Evolutionary conservation across 164 flowering plant species (phyloP).

Genomic region (Dillenia suffruticosa): DNA sequence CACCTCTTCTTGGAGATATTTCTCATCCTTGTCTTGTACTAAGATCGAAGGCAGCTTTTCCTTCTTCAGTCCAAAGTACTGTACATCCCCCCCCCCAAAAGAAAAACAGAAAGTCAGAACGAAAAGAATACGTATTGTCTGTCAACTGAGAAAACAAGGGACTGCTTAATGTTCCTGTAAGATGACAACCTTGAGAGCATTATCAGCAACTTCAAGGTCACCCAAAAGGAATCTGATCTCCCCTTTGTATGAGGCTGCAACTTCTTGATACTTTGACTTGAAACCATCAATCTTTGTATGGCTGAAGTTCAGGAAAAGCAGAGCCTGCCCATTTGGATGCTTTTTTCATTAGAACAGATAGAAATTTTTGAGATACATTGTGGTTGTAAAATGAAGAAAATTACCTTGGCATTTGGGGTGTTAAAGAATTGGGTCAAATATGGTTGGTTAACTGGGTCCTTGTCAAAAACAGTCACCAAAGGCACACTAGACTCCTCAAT

Average conservation of each 20-base stretch:
- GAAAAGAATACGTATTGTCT: not conserved
- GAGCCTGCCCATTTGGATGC: slow-evolving; percentile 37
- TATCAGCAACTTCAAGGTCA: slow-evolving; percentile 67
- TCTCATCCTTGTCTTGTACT: slow-evolving; percentile 51
- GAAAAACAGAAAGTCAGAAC: not conserved
- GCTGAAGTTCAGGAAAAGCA: slow-evolving; percentile 69
- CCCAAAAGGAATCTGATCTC: slow-evolving; percentile 71
- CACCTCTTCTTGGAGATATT: slow-evolving; percentile 58
- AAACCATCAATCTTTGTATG: slow-evolving; percentile 43
- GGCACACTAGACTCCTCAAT: slow-evolving; percentile 69
- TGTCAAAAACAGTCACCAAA: slow-evolving; percentile 51
- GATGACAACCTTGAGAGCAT: slow-evolving; percentile 63
- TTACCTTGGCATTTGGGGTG: slow-evolving; percentile 65
- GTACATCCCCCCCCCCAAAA: too few relatives aligned
- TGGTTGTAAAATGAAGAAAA: too few relatives aligned
- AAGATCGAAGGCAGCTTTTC: slow-evolving; percentile 76
- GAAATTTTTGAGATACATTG: too few relatives aligned
- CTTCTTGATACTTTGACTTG: slow-evolving; percentile 53
- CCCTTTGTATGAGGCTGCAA: slow-evolving; percentile 51
- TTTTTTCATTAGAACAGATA: too few relatives aligned
- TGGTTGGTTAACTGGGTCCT: slow-evolving; percentile 66
- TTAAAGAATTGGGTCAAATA: slow-evolving; percentile 67
- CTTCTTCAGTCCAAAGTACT: slow-evolving; percentile 81
- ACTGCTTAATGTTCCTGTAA: too few relatives aligned
- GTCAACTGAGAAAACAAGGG: not conserved